These are phyloP conservation scores for Rhodomyrtus psidioides DNA, from an alignment of 441 rosid genomes.

Conservation along the genomic window DNA sequence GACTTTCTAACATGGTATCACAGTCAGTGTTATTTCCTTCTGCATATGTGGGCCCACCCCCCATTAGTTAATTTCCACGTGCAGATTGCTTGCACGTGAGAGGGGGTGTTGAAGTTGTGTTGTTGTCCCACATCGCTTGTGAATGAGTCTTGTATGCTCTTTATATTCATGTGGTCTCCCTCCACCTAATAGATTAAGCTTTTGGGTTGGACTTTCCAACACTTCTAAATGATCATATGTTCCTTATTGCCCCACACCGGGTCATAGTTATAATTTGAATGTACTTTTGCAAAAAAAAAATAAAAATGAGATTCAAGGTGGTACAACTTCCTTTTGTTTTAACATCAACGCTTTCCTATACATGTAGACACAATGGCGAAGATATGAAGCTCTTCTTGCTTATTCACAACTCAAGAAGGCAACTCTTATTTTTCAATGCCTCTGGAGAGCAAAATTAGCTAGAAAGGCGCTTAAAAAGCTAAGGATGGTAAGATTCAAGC, in stretches of 20 bases:
- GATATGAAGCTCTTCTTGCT: conserved; percentile 31
- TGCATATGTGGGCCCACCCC: no score
- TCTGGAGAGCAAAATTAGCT: conserved; percentile 56
- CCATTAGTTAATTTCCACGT: no score
- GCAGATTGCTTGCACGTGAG: no score
- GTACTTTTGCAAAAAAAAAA: not conserved
- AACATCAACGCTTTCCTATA: not conserved
- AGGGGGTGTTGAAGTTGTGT: no score
- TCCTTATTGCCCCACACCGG: not conserved
- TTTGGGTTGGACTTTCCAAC: no score
- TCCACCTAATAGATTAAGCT: no score
- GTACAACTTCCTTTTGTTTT: not conserved
- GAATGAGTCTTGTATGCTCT: no score
- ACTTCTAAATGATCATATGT: not conserved
- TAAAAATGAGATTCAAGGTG: not conserved
- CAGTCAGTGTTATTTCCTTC: no score
- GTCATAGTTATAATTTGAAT: not conserved
- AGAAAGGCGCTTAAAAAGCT: conserved; percentile 62
- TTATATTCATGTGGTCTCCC: no score
- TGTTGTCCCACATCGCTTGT: no score
- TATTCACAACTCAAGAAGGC: conserved; percentile 41
- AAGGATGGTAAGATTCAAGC: conserved; percentile 36
- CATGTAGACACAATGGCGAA: conserved; percentile 49
- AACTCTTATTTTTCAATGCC: conserved; percentile 45
- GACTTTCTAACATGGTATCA: no score